A percentile compares a stretch with the other conserved stretches of the same genome.
phyloP scores from a whole-genome alignment of 345 rosid genomes.

The Turnera subulata region DNA sequence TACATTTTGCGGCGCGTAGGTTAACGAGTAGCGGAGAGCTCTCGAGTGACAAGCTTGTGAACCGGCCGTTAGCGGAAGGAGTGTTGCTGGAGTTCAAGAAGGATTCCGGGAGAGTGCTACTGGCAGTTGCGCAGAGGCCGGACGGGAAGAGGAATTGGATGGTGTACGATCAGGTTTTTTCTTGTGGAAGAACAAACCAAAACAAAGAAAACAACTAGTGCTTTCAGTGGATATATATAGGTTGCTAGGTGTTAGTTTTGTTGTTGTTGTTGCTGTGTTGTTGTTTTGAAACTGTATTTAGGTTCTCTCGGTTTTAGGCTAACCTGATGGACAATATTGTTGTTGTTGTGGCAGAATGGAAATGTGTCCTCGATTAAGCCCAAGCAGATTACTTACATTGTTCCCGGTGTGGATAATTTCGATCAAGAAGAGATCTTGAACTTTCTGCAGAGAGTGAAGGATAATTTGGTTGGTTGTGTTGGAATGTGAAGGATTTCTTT shows the following conservation, averaged over 20 bases:
- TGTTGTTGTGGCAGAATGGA: constrained; percentile 75
- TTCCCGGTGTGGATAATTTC: constrained; percentile 76
- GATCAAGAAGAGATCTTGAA: constrained; percentile 56
- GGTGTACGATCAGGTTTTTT: constrained; percentile 91
- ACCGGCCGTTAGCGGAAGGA: constrained; percentile 55
- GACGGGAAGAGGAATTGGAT: constrained; percentile 99
- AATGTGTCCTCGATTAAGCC: constrained; percentile 70
- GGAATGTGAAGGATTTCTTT: constrained; percentile 5
- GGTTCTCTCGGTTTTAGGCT: neutral
- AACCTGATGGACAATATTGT: neutral
- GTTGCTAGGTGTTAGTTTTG: constrained; percentile 34
- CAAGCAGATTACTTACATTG: constrained; percentile 77
- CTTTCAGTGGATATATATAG: constrained; percentile 41
- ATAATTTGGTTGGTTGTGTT: constrained; percentile 66
- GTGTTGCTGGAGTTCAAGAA: constrained; percentile 84
- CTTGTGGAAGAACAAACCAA: constrained; percentile 24
- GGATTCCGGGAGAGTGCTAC: constrained; percentile 65
- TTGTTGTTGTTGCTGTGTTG: constrained; percentile 4
- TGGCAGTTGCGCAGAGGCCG: constrained; percentile 78
- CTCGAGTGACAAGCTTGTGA: constrained; percentile 60
- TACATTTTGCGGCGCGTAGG: constrained; percentile 39
- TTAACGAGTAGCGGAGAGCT: constrained; percentile 66
- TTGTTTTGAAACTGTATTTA: neutral
- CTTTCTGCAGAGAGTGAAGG: constrained; percentile 60
- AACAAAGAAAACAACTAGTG: constrained; percentile 21